These are phyloP conservation scores for Inonotus hispidus DNA, from an alignment of 1,284 basidiomycete species.

Conservation along the genomic window DNA sequence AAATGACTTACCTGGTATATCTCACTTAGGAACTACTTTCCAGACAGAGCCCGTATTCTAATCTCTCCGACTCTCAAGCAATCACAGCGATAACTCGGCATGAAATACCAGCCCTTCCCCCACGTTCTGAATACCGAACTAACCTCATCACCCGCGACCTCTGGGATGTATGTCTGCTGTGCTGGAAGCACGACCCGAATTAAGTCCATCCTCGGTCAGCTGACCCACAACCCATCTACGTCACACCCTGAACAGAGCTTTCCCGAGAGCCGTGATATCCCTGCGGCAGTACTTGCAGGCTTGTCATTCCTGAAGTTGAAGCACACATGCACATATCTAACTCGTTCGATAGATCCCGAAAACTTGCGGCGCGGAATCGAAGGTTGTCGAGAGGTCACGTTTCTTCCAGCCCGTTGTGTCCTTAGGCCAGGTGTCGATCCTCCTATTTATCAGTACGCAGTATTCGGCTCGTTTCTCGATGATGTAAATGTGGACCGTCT, in stretches of 20 bases:
- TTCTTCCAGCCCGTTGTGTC: too few species aligned
- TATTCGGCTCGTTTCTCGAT: too few species aligned
- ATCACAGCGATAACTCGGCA: neutral
- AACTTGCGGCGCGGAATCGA: too few species aligned
- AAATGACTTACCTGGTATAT: neutral
- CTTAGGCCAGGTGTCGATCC: too few species aligned
- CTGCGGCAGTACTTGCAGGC: too few species aligned
- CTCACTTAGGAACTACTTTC: neutral
- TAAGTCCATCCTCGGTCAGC: neutral
- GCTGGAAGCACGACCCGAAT: neutral
- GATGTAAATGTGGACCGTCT: too few species aligned
- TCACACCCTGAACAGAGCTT: neutral
- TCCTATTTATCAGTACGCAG: too few species aligned
- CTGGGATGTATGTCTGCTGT: neutral
- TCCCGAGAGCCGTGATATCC: conserved; percentile 3
- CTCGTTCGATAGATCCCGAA: too few species aligned
- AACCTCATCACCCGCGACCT: neutral
- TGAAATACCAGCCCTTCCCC: neutral
- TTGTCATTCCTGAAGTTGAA: too few species aligned
- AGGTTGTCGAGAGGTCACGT: too few species aligned
- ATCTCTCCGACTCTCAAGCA: neutral
- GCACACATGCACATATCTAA: too few species aligned
- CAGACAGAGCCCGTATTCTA: neutral
- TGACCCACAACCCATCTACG: neutral
- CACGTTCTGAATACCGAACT: neutral